These are phyloP conservation scores for Viridothelium virens DNA, from an alignment of 495 filamentous ascomycete genomes.

Conservation along the genomic window DNA sequence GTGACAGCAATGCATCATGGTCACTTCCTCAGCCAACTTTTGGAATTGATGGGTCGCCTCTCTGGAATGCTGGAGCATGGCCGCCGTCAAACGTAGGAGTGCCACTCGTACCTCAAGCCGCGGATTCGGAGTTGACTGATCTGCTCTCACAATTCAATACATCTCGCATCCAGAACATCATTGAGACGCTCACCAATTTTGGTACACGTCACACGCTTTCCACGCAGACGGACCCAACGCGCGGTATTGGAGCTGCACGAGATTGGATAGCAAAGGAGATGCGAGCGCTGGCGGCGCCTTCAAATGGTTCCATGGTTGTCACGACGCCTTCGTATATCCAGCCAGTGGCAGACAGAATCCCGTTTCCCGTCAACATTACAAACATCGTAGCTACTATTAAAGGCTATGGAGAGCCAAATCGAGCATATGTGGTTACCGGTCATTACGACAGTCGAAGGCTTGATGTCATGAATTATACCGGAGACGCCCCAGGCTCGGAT, in stretches of 20 bases:
- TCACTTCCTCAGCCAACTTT: slow-evolving; percentile 1
- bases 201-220: slow-evolving; percentile 48
- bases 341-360: slow-evolving; percentile 36
- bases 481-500: slow-evolving; percentile 47
- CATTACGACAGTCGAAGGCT: slow-evolving; percentile 47
- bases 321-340: slow-evolving; percentile 42
- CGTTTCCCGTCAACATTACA: slow-evolving; percentile 41
- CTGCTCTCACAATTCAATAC: slow-evolving; percentile 40
- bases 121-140: slow-evolving; percentile 38
- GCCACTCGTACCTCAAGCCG: slow-evolving; percentile 39
- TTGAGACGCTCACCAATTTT: slow-evolving; percentile 44
- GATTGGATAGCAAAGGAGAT: slow-evolving; percentile 46
- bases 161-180: slow-evolving; percentile 38
- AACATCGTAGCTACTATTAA: slow-evolving; percentile 46
- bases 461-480: slow-evolving; percentile 43
- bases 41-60: background rate
- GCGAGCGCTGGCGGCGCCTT: slow-evolving; percentile 31
- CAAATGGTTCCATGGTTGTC: slow-evolving; percentile 40
- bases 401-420: slow-evolving; percentile 41
- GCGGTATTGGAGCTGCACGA: slow-evolving; percentile 48
- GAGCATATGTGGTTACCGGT: slow-evolving; percentile 45
- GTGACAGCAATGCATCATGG: slow-evolving; percentile 2
- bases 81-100: slow-evolving; percentile 32
- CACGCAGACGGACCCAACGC: slow-evolving; percentile 38
- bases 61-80: slow-evolving; percentile 26